These are phyloP conservation scores for Chara braunii DNA, from an alignment of 139 green algal species.

Conservation along the genomic window DNA sequence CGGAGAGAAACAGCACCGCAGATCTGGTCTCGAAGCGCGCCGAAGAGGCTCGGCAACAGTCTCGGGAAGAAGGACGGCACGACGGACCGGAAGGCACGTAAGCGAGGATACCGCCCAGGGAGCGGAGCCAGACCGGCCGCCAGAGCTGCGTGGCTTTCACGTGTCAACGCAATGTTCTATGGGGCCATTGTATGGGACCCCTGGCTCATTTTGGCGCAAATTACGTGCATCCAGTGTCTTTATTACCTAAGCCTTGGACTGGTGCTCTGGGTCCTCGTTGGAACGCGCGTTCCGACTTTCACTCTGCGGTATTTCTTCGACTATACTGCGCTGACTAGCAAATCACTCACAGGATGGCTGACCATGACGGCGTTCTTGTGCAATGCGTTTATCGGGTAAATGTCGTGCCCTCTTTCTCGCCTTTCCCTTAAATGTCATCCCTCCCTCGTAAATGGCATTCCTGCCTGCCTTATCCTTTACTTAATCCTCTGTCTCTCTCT, in stretches of 20 bases:
- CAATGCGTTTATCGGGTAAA: constrained; percentile 24
- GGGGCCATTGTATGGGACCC: constrained; percentile 37
- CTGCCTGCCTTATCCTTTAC: too few species aligned
- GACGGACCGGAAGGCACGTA: not conserved
- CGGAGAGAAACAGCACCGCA: too few species aligned
- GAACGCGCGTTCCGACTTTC: constrained; percentile 24
- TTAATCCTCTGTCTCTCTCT: too few species aligned
- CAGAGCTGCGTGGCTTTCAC: not conserved
- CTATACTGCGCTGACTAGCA: not conserved
- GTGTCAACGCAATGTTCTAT: constrained; percentile 40
- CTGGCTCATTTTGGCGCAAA: constrained; percentile 37
- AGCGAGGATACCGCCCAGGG: not conserved
- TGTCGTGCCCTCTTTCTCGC: not conserved
- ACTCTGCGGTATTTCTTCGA: constrained; percentile 32
- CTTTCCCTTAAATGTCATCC: too few species aligned
- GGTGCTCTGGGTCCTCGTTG: constrained; percentile 30
- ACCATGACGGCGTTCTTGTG: constrained; percentile 31
- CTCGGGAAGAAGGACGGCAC: not conserved
- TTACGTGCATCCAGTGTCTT: constrained; percentile 16
- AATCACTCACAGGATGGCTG: constrained; percentile 22
- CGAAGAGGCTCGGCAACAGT: not conserved
- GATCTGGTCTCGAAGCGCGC: not conserved
- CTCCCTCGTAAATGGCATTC: too few species aligned
- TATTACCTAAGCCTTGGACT: constrained; percentile 25
- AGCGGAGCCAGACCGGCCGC: not conserved